Evolutionary conservation across 345 rosid genomes (phyloP).

Genomic region (Gossypium thurberi): DNA sequence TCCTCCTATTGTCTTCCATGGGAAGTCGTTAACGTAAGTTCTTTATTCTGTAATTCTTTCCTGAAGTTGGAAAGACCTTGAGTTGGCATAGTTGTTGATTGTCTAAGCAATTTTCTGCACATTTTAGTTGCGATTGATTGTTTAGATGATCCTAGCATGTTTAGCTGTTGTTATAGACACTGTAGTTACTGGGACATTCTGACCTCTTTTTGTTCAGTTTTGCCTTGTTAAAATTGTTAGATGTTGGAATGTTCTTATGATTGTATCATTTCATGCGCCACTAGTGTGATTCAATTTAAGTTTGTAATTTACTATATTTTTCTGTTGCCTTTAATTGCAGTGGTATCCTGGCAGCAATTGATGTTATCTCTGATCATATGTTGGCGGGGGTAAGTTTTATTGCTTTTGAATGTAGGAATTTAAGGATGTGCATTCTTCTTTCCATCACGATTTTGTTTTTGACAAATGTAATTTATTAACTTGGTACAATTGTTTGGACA

Average conservation of each 20-base stretch:
- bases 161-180: neutral
- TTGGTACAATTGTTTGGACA: neutral
- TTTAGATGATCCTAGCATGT: neutral
- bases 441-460: neutral
- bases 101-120: conserved; percentile 1
- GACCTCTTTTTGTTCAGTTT: neutral
- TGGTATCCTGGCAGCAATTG: conserved; percentile 93
- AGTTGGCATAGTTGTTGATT: conserved; percentile 1
- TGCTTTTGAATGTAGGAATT: neutral
- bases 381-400: conserved; percentile 78
- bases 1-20: conserved; percentile 93
- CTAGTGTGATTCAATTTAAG: neutral
- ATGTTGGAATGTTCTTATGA: neutral
- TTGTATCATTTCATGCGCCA: neutral
- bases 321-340: conserved; percentile 33
- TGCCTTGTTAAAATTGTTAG: neutral
- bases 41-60: conserved; percentile 8
- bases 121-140: neutral
- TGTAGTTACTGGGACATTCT: neutral
- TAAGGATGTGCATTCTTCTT: neutral
- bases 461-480: neutral
- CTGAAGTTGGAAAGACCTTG: neutral
- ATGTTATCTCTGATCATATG: conserved; percentile 57
- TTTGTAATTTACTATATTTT: neutral
- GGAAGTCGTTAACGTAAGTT: conserved; percentile 94